Conservation (phyloP, 208 protist genomes). For the Trypanosoma mega region DNA sequence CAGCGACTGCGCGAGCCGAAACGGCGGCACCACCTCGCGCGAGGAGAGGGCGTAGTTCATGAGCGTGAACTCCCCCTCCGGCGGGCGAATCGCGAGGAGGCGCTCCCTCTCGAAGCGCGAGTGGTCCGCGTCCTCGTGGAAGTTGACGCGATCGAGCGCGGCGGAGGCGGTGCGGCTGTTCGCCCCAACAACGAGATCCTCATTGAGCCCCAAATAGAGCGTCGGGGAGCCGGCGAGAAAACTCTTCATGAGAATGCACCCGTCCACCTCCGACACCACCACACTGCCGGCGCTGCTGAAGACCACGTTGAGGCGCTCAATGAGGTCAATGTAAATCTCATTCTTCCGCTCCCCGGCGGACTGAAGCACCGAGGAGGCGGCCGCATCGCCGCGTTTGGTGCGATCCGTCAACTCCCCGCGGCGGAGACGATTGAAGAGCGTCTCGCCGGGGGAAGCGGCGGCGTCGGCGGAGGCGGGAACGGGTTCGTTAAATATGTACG, state of each 20-base stretch:
- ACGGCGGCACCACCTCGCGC: slow-evolving; percentile 37
- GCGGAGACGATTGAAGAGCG: slow-evolving; percentile 34
- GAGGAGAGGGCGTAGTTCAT: slow-evolving; percentile 87
- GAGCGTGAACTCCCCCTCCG: slow-evolving; percentile 85
- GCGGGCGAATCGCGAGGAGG: slow-evolving; percentile 65
- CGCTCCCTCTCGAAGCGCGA: slow-evolving; percentile 67
- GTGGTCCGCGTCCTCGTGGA: slow-evolving; percentile 75
- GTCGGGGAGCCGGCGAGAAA: slow-evolving; percentile 89
- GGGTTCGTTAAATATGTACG: slow-evolving; percentile 77
- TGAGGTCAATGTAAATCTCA: slow-evolving; percentile 90
- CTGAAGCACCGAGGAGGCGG: slow-evolving; percentile 45
- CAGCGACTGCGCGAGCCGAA: slow-evolving; percentile 61
- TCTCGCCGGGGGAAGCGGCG: slow-evolving; percentile 16
- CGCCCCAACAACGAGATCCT: slow-evolving; percentile 66
- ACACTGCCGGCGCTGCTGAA: slow-evolving; percentile 68
- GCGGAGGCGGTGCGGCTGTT: slow-evolving; percentile 30
- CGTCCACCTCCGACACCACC: slow-evolving; percentile 76
- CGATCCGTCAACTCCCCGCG: slow-evolving; percentile 34
- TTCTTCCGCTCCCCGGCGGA: slow-evolving; percentile 51
- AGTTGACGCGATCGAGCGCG: slow-evolving; percentile 80
- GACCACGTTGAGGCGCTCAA: slow-evolving; percentile 77
- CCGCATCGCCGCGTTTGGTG: slow-evolving; percentile 33
- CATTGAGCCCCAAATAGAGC: slow-evolving; percentile 79
- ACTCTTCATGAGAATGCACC: slow-evolving; percentile 89
- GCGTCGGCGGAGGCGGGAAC: slow-evolving; percentile 22